A percentile compares a stretch with the other conserved stretches of the same genome.
Evolutionary conservation across 129 eudicot species (phyloP).

Genomic region (Sambucus nigra): DNA sequence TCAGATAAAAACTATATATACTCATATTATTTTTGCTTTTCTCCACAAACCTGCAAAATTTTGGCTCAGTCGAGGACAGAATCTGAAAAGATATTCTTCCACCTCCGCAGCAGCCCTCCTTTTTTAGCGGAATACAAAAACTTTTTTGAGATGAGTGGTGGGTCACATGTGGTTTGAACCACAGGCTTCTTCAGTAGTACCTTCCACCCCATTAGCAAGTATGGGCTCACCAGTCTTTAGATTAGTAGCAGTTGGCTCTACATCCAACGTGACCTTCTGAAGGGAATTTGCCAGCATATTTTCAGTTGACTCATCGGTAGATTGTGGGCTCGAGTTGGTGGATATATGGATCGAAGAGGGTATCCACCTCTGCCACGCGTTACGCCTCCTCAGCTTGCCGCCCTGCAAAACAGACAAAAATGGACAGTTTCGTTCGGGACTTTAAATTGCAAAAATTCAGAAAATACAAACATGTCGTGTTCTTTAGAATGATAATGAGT

Average conservation of each 20-base stretch:
- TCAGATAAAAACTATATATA: no score
- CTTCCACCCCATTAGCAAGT: conserved; percentile 27
- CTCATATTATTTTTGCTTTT: conserved; percentile 6
- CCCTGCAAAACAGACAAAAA: conserved; percentile 32
- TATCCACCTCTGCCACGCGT: conserved; percentile 57
- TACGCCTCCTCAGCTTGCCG: conserved; percentile 56
- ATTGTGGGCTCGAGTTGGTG: conserved; percentile 5
- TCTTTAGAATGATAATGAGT: not conserved
- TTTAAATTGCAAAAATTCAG: not conserved
- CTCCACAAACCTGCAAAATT: conserved; percentile 29
- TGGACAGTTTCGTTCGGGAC: no score
- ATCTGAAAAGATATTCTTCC: not conserved
- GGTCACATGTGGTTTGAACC: conserved; percentile 19
- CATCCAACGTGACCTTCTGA: conserved; percentile 30
- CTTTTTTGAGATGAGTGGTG: not conserved
- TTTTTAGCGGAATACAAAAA: conserved; percentile 2
- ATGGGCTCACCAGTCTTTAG: conserved; percentile 6
- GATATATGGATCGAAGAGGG: conserved; percentile 9
- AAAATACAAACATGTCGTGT: not conserved
- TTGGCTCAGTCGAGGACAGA: conserved; percentile 12
- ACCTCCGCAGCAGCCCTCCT: not conserved
- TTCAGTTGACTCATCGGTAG: conserved; percentile 15
- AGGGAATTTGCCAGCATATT: conserved; percentile 25
- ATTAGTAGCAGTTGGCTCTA: conserved; percentile 17
- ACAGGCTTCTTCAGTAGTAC: conserved; percentile 13